Percentiles rank a stretch among this genome's conserved stretches.
Evolutionary conservation across 2,329 filamentous ascomycete genomes (phyloP).

Genomic region (Exophiala sp.): DNA sequence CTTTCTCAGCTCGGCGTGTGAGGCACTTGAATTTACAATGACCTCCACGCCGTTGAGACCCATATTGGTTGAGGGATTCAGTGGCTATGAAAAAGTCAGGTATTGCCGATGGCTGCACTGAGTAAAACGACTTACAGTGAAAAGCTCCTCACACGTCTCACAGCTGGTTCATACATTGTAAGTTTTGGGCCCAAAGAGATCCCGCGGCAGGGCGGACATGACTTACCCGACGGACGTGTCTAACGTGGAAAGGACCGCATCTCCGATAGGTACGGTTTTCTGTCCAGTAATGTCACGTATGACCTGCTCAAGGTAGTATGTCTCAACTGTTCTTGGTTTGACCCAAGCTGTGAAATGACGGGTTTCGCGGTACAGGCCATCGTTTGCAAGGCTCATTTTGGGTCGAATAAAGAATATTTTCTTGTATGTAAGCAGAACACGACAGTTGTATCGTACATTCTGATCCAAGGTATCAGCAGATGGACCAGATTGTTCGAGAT

Average conservation of each 20-base stretch:
- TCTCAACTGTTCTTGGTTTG: slow-evolving; percentile 54
- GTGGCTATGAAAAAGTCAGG: not conserved
- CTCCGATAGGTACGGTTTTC: slow-evolving; percentile 62
- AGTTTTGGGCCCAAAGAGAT: not conserved
- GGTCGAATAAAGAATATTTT: slow-evolving; percentile 69
- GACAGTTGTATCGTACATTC: slow-evolving; percentile 62
- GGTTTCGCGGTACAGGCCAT: slow-evolving; percentile 64
- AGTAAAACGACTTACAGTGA: slow-evolving; percentile 49
- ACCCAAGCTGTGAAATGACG: slow-evolving; percentile 64
- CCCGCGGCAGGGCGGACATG: not conserved
- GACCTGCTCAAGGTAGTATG: slow-evolving; percentile 61
- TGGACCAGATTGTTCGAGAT: not conserved
- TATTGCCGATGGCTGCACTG: slow-evolving; percentile 12
- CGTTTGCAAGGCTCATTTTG: slow-evolving; percentile 68
- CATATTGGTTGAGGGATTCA: slow-evolving; percentile 25
- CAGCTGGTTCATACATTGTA: slow-evolving; percentile 33
- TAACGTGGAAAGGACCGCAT: slow-evolving; percentile 59
- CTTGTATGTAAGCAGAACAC: slow-evolving; percentile 62
- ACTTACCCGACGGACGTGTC: slow-evolving; percentile 55
- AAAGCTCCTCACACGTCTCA: slow-evolving; percentile 68
- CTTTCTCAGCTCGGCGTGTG: slow-evolving; percentile 66
- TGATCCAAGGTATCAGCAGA: not conserved
- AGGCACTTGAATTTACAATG: slow-evolving; percentile 66
- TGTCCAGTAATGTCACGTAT: slow-evolving; percentile 57
- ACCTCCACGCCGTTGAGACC: slow-evolving; percentile 64